These are phyloP conservation scores for Phytophthora crassamura DNA, from an alignment of 352 stramenopile genomes.

Conservation along the genomic window DNA sequence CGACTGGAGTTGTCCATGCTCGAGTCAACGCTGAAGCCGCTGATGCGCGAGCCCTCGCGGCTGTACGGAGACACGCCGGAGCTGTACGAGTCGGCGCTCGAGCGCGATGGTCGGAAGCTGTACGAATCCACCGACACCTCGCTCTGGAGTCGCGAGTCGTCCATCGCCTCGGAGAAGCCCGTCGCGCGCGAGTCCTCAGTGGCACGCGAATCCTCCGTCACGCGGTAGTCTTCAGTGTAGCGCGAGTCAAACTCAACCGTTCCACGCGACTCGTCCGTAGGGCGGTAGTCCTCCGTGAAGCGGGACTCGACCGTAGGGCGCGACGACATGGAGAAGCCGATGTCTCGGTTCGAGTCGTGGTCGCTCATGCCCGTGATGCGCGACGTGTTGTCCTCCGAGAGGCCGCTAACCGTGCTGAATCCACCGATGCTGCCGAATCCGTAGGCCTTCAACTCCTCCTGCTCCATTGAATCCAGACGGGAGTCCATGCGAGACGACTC, in stretches of 20 bases:
- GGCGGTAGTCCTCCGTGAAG: slow-evolving; percentile 26
- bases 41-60: slow-evolving; percentile 69
- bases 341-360: slow-evolving; percentile 46
- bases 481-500: slow-evolving; percentile 51
- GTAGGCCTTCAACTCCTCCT: slow-evolving; percentile 38
- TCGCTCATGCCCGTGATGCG: slow-evolving; percentile 31
- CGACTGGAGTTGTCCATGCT: slow-evolving; percentile 37
- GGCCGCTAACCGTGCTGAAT: slow-evolving; percentile 52
- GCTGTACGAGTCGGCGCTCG: slow-evolving; percentile 73
- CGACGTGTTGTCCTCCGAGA: slow-evolving; percentile 37
- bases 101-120: slow-evolving; percentile 56
- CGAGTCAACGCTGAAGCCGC: slow-evolving; percentile 57
- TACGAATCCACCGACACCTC: slow-evolving; percentile 82
- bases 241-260: slow-evolving; percentile 27
- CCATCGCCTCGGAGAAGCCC: slow-evolving; percentile 54
- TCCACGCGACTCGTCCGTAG: slow-evolving; percentile 15
- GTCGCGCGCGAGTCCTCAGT: slow-evolving; percentile 36
- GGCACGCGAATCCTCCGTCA: slow-evolving; percentile 30
- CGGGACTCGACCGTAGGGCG: slow-evolving; percentile 36
- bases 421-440: slow-evolving; percentile 41
- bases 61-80: slow-evolving; percentile 70
- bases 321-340: slow-evolving; percentile 49
- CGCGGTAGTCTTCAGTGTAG: slow-evolving; percentile 37
- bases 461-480: slow-evolving; percentile 41
- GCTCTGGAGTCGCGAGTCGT: slow-evolving; percentile 55